Evolutionary conservation across 371 early-diverging fungal species (phyloP).

Genomic region (Batrachochytrium dendrobatidis): DNA sequence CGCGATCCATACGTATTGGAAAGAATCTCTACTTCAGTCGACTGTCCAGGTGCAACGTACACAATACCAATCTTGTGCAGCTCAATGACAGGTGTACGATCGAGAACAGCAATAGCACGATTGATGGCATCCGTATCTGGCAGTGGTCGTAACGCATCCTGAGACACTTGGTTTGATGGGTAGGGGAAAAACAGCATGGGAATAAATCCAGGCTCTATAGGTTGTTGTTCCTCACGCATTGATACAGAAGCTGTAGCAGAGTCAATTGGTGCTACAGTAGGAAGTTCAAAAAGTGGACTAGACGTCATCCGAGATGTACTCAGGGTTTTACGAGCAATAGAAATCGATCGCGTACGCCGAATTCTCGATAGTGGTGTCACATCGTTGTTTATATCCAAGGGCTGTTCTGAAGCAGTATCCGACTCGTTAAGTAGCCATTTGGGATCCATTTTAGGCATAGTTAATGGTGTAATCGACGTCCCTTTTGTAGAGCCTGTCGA

Average conservation of each 20-base stretch:
- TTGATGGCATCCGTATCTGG: slow-evolving; percentile 69
- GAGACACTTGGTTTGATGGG: slow-evolving; percentile 40
- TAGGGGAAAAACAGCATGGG: slow-evolving; percentile 64
- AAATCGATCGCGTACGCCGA: too few species aligned
- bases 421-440: too few species aligned
- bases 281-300: too few species aligned
- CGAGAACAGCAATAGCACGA: slow-evolving; percentile 73
- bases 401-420: too few species aligned
- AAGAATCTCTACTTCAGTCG: slow-evolving; percentile 74
- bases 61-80: slow-evolving; percentile 92
- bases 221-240: slow-evolving; percentile 1
- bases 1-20: slow-evolving; percentile 77
- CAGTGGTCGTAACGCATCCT: slow-evolving; percentile 42
- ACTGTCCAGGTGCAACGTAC: slow-evolving; percentile 82
- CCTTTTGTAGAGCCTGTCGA: too few species aligned
- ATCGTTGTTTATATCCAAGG: too few species aligned
- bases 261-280: too few species aligned
- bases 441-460: too few species aligned
- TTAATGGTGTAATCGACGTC: too few species aligned
- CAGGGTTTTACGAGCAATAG: too few species aligned
- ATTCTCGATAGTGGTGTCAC: too few species aligned
- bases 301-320: too few species aligned
- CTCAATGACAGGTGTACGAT: slow-evolving; percentile 84
- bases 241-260: neutral
- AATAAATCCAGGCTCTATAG: slow-evolving; percentile 43